Evolutionary conservation across 768 basidiomycete genomes (phyloP).

Genomic region (Lactifluus volemus): DNA sequence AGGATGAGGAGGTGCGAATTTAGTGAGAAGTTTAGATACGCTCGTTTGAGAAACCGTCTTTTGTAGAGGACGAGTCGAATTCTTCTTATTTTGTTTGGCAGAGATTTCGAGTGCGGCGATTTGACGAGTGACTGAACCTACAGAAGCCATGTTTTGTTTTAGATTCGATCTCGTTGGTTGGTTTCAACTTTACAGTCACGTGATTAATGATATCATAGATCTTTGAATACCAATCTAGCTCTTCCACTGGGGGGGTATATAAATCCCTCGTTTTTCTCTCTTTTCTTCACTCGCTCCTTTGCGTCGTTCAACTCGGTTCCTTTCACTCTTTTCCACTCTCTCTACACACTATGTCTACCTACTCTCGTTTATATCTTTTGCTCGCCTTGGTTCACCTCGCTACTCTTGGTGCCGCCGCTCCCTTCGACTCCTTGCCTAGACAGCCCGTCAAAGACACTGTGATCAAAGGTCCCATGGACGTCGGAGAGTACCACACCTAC

Average conservation of each 20-base stretch:
- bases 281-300: background rate
- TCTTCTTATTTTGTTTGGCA: slow-evolving; percentile 35
- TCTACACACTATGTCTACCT: slow-evolving; percentile 2
- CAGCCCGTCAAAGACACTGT: background rate
- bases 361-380: slow-evolving; percentile 15
- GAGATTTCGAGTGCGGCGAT: slow-evolving; percentile 63
- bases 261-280: background rate
- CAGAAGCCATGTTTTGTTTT: slow-evolving; percentile 34
- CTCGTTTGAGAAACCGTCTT: slow-evolving; percentile 54
- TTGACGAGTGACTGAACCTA: slow-evolving; percentile 50
- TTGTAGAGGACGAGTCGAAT: slow-evolving; percentile 27
- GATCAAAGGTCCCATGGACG: background rate
- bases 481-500: slow-evolving; percentile 1
- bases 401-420: background rate
- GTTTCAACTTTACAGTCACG: slow-evolving; percentile 1
- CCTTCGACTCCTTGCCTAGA: background rate
- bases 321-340: slow-evolving; percentile 7
- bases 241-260: background rate
- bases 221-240: background rate
- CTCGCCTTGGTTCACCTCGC: slow-evolving; percentile 12
- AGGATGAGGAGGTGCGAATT: slow-evolving; percentile 62
- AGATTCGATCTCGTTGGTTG: background rate
- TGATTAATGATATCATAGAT: slow-evolving; percentile 8
- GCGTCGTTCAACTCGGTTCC: background rate
- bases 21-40: slow-evolving; percentile 64